Conservation (phyloP, 371 early-diverging fungal species). For the Mucor plumbeus region DNA sequence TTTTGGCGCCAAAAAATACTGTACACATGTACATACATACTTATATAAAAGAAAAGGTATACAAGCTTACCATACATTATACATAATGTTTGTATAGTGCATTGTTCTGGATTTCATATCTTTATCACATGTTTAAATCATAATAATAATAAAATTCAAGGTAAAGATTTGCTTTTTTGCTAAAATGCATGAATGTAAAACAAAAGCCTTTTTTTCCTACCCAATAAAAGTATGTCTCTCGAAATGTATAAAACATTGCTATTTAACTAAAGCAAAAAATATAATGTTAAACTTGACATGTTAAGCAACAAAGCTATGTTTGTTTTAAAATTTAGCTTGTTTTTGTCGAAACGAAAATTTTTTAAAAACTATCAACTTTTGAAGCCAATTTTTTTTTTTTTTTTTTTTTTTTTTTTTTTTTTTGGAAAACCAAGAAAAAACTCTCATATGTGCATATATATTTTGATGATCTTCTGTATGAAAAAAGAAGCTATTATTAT, state of each 20-base stretch:
- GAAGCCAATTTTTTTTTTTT: no score
- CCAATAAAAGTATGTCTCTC: background rate
- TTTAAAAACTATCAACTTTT: no score
- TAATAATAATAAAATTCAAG: background rate
- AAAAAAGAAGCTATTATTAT: no score
- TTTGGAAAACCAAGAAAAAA: background rate
- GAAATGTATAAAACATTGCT: background rate
- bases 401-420: no score
- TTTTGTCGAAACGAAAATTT: background rate
- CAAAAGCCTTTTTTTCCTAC: background rate
- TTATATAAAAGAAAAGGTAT: background rate
- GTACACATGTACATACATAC: no score
- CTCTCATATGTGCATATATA: background rate
- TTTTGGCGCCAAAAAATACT: conserved; percentile 4
- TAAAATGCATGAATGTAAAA: background rate
- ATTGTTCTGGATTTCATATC: background rate
- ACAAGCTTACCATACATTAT: background rate
- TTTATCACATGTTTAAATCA: background rate
- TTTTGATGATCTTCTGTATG: background rate
- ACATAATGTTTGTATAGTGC: background rate
- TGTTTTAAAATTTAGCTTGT: background rate
- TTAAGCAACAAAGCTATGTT: no score
- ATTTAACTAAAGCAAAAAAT: background rate
- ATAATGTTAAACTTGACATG: background rate
- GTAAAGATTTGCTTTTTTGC: background rate